phyloP scores from a whole-genome alignment of 75 land plant genomes.

The Pseudotsuga menziesii region DNA sequence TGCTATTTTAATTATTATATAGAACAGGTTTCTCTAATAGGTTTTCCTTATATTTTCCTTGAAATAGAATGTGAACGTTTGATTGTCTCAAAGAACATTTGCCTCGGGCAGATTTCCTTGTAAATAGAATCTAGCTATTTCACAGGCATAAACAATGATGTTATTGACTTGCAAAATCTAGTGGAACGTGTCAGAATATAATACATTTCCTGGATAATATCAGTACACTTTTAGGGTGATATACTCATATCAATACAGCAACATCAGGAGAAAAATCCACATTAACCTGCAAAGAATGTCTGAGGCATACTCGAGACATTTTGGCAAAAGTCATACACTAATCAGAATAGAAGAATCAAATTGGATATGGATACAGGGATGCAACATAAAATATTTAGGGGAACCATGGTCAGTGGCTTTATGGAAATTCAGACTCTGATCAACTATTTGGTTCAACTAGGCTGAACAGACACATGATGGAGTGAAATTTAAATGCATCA shows the following conservation, averaged over 20 bases:
- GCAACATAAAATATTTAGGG: not conserved
- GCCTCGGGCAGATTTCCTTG: not conserved
- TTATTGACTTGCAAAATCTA: not conserved
- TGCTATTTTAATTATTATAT: not conserved
- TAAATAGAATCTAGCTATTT: not conserved
- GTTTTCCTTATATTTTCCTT: not conserved
- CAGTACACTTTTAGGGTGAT: not conserved
- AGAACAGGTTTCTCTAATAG: not conserved
- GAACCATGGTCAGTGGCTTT: not conserved
- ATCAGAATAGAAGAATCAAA: not conserved
- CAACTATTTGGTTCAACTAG: not conserved
- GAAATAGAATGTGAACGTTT: not conserved
- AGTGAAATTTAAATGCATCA: not conserved
- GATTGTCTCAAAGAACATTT: not conserved
- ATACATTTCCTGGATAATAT: conserved; percentile 2
- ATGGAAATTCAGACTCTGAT: not conserved
- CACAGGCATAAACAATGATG: not conserved
- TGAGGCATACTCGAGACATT: not conserved
- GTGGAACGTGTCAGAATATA: not conserved
- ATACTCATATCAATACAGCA: no score
- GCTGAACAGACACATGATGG: not conserved
- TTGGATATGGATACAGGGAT: no score
- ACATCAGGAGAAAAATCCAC: not conserved
- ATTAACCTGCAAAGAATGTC: not conserved
- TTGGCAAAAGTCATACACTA: not conserved